Conservation (phyloP, 495 filamentous ascomycete genomes). For the Xylaria intraflava region DNA sequence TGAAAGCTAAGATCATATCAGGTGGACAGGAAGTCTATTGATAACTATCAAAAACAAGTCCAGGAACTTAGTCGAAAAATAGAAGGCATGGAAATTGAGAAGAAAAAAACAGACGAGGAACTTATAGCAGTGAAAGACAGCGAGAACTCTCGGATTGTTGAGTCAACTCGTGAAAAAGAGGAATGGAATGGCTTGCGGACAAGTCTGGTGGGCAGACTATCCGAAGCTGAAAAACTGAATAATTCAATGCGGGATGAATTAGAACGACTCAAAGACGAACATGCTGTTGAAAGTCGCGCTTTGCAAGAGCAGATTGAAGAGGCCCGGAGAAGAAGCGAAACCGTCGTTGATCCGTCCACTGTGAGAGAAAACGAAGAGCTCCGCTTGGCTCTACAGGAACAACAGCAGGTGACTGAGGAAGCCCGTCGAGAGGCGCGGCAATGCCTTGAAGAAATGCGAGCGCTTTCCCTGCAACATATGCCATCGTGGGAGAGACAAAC, state of each 20-base stretch:
- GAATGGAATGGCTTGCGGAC: constrained; percentile 68
- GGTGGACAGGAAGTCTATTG: constrained; percentile 63
- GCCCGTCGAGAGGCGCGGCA: constrained; percentile 78
- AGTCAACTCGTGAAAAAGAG: constrained; percentile 50
- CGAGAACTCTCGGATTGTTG: constrained; percentile 37
- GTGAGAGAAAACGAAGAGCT: constrained; percentile 66
- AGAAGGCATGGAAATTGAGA: constrained; percentile 56
- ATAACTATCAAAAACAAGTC: constrained; percentile 73
- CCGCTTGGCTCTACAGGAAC: constrained; percentile 60
- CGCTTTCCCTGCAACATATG: constrained; percentile 69
- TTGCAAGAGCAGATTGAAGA: constrained; percentile 60
- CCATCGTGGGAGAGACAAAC: constrained; percentile 78
- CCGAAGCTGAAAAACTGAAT: constrained; percentile 70
- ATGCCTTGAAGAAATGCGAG: constrained; percentile 84
- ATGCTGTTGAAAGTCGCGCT: constrained; percentile 55
- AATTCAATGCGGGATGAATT: constrained; percentile 70
- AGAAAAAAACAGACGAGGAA: constrained; percentile 48
- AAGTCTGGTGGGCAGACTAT: constrained; percentile 73
- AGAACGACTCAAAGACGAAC: constrained; percentile 61
- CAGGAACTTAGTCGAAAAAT: constrained; percentile 67
- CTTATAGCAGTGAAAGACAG: constrained; percentile 33
- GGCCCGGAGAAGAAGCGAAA: constrained; percentile 28
- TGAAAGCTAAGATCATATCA: constrained; percentile 18
- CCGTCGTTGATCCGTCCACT: constrained; percentile 50
- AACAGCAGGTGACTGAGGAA: constrained; percentile 80